phyloP scores from a whole-genome alignment of 768 basidiomycete genomes.

The Brasilioporus rufonigricans region DNA sequence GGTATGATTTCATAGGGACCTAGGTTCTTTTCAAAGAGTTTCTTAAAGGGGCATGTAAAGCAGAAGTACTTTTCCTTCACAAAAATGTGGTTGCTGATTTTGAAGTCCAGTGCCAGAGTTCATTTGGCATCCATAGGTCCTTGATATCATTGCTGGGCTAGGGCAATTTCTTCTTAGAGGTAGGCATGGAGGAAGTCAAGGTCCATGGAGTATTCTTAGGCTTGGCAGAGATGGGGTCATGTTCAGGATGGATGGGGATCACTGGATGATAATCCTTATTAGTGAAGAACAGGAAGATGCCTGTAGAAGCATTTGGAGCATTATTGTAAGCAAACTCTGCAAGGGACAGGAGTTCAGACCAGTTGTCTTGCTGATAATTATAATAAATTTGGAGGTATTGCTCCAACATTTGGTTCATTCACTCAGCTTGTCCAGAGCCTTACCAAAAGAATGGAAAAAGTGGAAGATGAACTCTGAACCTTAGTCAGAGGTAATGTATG shows the following conservation, averaged over 20 bases:
- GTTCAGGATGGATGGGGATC: background rate
- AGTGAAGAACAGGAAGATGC: background rate
- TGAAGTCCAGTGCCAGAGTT: background rate
- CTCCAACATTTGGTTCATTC: background rate
- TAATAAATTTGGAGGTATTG: background rate
- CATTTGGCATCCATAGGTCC: background rate
- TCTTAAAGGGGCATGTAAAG: background rate
- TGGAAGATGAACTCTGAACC: background rate
- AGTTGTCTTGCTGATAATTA: too few relatives aligned
- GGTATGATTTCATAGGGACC: background rate
- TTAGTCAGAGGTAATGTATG: background rate
- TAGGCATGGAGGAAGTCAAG: background rate
- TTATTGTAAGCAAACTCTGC: background rate
- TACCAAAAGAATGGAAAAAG: background rate
- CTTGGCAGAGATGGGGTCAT: background rate
- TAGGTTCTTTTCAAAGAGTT: background rate
- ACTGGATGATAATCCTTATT: background rate
- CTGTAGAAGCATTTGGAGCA: background rate
- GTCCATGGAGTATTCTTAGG: background rate
- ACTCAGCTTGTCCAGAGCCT: background rate
- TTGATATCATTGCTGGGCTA: background rate
- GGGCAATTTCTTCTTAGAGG: background rate
- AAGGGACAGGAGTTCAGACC: background rate
- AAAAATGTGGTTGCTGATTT: background rate
- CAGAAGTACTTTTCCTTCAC: background rate